Evolutionary conservation across 257 asterid species (phyloP).

Genomic region (Asclepias syriaca): DNA sequence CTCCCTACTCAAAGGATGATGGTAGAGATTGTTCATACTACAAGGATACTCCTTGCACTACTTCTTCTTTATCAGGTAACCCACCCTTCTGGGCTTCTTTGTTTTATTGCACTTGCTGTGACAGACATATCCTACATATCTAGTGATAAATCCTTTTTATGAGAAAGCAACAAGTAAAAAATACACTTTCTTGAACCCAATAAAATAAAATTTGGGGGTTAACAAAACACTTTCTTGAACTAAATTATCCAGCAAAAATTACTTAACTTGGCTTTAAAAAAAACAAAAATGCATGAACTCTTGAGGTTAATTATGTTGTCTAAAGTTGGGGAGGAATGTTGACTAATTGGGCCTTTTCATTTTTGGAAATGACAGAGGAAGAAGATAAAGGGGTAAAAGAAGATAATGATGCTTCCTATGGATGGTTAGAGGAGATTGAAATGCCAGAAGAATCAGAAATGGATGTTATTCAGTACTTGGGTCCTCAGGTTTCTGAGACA

Average conservation of each 20-base stretch:
- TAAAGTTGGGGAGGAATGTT: not conserved
- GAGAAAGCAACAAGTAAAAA: not conserved
- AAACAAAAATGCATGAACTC: not conserved
- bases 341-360: not conserved
- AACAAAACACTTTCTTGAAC: too few relatives aligned
- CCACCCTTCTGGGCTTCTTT: conserved; percentile 3
- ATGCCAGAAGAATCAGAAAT: conserved; percentile 65
- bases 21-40: conserved; percentile 70
- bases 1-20: conserved; percentile 65
- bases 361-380: conserved; percentile 26
- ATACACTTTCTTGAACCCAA: too few relatives aligned
- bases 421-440: conserved; percentile 62
- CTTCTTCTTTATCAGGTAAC: conserved; percentile 27
- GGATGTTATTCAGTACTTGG: conserved; percentile 66
- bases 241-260: not conserved
- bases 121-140: not conserved
- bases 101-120: too few relatives aligned
- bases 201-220: too few relatives aligned
- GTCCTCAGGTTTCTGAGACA: conserved; percentile 43
- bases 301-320: not conserved
- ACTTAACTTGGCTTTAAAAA: not conserved
- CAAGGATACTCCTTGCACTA: conserved; percentile 34
- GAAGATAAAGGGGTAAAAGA: conserved; percentile 20
- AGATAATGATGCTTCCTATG: conserved; percentile 23
- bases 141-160: not conserved